phyloP scores from a whole-genome alignment of 2,329 filamentous ascomycete species.

The Calonectria pseudoreteaudii region DNA sequence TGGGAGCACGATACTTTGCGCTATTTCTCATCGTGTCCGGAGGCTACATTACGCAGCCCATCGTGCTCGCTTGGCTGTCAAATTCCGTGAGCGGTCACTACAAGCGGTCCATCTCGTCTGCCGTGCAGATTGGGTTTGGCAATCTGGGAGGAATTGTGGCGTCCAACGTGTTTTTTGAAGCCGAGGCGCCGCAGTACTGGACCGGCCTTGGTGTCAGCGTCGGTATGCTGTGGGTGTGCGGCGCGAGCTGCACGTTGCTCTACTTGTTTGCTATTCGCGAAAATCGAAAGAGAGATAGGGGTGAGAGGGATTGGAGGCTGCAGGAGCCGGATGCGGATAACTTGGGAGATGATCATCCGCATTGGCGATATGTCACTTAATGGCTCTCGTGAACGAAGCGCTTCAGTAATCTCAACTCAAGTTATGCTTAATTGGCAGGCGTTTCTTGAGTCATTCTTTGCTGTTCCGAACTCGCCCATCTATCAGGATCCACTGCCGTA shows the following conservation, averaged over 20 bases:
- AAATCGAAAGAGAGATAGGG: not conserved
- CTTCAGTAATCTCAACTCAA: not conserved
- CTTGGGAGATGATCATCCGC: not conserved
- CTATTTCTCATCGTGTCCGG: not conserved
- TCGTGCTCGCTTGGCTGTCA: not conserved
- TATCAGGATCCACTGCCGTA: not conserved
- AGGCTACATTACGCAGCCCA: not conserved
- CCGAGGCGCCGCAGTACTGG: not conserved
- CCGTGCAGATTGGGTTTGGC: not conserved
- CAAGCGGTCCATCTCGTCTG: not conserved
- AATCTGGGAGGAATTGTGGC: not conserved
- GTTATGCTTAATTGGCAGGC: not conserved
- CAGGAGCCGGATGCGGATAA: not conserved
- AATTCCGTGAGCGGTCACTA: not conserved
- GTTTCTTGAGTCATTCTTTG: not conserved
- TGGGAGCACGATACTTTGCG: not conserved
- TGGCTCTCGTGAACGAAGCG: not conserved
- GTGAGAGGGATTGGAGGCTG: not conserved
- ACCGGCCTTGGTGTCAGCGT: not conserved
- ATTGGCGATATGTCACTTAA: not conserved
- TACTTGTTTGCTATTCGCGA: not conserved
- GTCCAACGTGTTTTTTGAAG: not conserved
- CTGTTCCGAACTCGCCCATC: not conserved
- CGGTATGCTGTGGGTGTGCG: not conserved
- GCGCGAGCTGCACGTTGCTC: not conserved